Base-by-base conservation (phyloP, 2,329 filamentous ascomycete genomes). In the Ampelomyces quisqualis region DNA sequence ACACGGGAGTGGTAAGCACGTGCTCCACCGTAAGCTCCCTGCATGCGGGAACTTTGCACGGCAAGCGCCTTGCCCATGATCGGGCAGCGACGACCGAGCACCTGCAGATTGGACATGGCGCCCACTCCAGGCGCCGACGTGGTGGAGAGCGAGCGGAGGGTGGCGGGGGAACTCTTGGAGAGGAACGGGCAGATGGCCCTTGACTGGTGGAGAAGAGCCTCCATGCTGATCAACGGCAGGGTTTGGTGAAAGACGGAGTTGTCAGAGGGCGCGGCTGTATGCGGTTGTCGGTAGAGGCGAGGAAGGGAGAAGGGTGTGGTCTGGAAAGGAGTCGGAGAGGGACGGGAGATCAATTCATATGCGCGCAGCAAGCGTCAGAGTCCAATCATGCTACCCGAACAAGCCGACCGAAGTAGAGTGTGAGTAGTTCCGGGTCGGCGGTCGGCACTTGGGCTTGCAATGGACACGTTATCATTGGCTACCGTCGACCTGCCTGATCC, bases 41-140 rank as follows among this genome's bases (percentile, higher is more conserved):
- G 69, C 65, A 49, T 63, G 54, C 76, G 76, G 43, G 73, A 71
- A 45, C 73, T 74, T 77, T 96, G 91, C 26, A 96, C 85, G 47
- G 89, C 87, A 69, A 98, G 81, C 28, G 93, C 93, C 79, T 96
- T 95, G 70, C 90, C 91, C 93, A 98, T 98, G 71, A 98, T 86
- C 44, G 93, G 93, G 80, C 93, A 98, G 70, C 91, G 89, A 66
- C 90, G 85, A 62, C 89, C 93, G 64, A 95, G 83, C 57, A 93
- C 82, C 77, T 97, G 93, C 62, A 98, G 80, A 74, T 95, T 97
- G 64, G 90, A 95, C 82, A 97, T 95, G 72, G 88, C 89, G 62
- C 90, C 89, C 55, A 90, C 91, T 62, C 90, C 87, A 42, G 84
- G 85, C 38, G 86, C 82, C 71, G 74, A 82, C 39, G 86, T 79